Base-by-base conservation (phyloP, 495 filamentous ascomycete genomes). In the Aspergillus panamensis region DNA sequence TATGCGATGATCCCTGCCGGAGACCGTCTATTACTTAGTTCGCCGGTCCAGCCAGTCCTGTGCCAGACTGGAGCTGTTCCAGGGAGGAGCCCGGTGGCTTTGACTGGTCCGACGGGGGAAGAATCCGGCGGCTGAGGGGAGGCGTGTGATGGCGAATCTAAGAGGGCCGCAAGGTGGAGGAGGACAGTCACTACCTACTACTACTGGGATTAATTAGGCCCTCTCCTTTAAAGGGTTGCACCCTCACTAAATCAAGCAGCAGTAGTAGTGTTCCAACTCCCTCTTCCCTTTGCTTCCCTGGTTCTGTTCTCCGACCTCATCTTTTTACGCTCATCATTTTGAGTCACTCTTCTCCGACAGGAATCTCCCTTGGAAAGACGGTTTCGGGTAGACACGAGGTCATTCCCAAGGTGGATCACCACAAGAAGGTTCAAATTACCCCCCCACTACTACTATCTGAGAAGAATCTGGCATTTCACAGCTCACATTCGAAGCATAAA, bases 371-470 rank as follows among this genome's bases (percentile, higher is more conserved):
- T 54, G 31, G 42, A 32, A 31, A 58, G 53, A 59, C 47, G 37
- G 57, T 66, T 62, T 66, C 63, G 62, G 59, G 62, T 65, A 57
- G 55, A 62, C 60, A 60, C 63, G 57, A 62, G 59, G 60, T 60
- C 37, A 44, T 54, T 32, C 52, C 25, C 44, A 60, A 60, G 56
- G 51, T 30, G 48, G 40, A 50, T 13, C 44, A 31, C 6, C 29
- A 61, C 50, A 57, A 35, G 8, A 39, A 62, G 32, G 42, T 62
- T 58, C 54, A 53, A 25, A 25, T 25, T 25, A 25, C 25, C 25
- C 25, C 25, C 25, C 25, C 25, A 25, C 25, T 25, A 25, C 25
- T 5, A 25, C 25, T 25, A 25, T 25, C 25, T 5, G 25, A 25
- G 25, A 25, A 25, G 25, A 25, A 5, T 25, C 25, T 25, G 25